Evolutionary conservation across 768 basidiomycete species (phyloP), one percentile per base, ranked within the genome.

Genomic region (Rhizopogon sp.): DNA sequence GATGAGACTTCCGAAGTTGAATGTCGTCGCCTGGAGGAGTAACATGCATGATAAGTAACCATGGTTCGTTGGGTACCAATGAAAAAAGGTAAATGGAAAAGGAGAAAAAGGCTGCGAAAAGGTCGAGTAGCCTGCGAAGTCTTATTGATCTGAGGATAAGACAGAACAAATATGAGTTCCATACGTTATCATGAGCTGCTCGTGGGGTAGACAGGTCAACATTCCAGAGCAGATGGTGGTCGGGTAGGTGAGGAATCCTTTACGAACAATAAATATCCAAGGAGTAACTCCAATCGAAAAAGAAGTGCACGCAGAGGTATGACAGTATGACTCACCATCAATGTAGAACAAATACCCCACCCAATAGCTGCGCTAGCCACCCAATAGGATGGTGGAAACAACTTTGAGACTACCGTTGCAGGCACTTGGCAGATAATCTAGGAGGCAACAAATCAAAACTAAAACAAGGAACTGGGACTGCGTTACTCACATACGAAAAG

Each of bases 301-400:
- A 14, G 20, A 16, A 37, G 20, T 20, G 13, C 5, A 16, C 22
- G 22, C 13, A 49, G 14, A 49, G 14, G 39, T 4, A 52, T 14
- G 11, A 10, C 39, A 10, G 17, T 17, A 37, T 14, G 28, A 51
- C 73, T 54, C 53, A 85, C 87, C 82, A 87, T 81, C 43, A 89
- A 73, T 0, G 85, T 85, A 8, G 88, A 89, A 39, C 80, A 82
- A n/a, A 83, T 60, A 2, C 89, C 88, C 89, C 89, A 91, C 35
- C 87, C 86, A 5, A 87, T 66, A 1, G 87, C 83, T 39, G 82
- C 75, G 16, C 68, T 69, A 14, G 84, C 85, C 54, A 90, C 77
- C 83, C 84, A 91, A 45, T 80, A 64, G 14, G 82, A 77, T 3
- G 89, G 89, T 8, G 79, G 83, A 56, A 81, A 81, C 13, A 90